Percentiles rank a stretch among this genome's conserved stretches.
Evolutionary conservation across 495 filamentous ascomycete genomes (phyloP).

Genomic region (Chaetomium tenue): DNA sequence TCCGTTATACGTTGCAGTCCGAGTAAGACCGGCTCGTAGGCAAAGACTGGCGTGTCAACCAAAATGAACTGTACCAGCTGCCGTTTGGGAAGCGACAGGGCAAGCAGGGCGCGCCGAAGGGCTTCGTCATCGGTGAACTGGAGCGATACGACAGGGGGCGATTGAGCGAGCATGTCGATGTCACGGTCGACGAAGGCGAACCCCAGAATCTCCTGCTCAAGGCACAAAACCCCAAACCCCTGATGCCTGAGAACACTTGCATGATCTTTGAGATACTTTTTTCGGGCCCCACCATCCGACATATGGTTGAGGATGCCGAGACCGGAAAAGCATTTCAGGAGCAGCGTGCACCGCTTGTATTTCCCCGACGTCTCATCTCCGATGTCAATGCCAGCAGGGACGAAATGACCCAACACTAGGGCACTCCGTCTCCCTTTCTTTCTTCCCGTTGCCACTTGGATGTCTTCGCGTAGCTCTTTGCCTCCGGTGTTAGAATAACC

Average conservation of each 20-base stretch:
- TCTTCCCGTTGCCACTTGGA: slow-evolving; percentile 45
- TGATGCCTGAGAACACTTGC: slow-evolving; percentile 56
- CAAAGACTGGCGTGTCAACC: slow-evolving; percentile 67
- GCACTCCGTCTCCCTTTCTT: slow-evolving; percentile 46
- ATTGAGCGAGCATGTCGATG: slow-evolving; percentile 48
- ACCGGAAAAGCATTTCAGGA: slow-evolving; percentile 46
- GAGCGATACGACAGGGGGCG: slow-evolving; percentile 53
- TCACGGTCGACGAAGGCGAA: slow-evolving; percentile 63
- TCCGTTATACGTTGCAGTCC: slow-evolving; percentile 57
- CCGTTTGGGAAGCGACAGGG: slow-evolving; percentile 45
- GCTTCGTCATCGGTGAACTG: slow-evolving; percentile 48
- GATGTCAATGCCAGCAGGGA: slow-evolving; percentile 30
- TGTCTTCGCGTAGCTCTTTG: slow-evolving; percentile 58
- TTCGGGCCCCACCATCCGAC: slow-evolving; percentile 34
- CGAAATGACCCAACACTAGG: slow-evolving; percentile 30
- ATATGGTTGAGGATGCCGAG: slow-evolving; percentile 44
- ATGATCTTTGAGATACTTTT: slow-evolving; percentile 49
- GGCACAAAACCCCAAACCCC: slow-evolving; percentile 59
- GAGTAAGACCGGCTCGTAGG: slow-evolving; percentile 67
- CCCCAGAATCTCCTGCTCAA: slow-evolving; percentile 52
- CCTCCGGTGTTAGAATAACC: not conserved
- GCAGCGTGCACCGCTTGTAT: slow-evolving; percentile 45
- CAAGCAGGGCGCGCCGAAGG: slow-evolving; percentile 37
- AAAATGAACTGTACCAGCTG: slow-evolving; percentile 49
- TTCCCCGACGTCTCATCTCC: slow-evolving; percentile 26